Percentiles rank a stretch among this genome's conserved stretches.
These are phyloP conservation scores for Melanopsichium pennsylvanicum DNA, from an alignment of 1,284 basidiomycete species.

Conservation along the genomic window DNA sequence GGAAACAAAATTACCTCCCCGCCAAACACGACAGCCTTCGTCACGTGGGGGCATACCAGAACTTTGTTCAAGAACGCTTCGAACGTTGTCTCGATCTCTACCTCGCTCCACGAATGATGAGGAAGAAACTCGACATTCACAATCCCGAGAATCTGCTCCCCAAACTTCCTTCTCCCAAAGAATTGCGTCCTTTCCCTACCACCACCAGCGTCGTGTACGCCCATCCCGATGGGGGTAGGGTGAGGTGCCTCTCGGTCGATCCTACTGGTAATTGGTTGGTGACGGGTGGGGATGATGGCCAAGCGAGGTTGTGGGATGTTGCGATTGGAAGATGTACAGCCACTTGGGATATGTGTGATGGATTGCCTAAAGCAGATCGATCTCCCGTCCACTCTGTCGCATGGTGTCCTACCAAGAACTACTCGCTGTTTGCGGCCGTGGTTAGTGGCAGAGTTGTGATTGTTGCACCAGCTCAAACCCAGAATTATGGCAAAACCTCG, in stretches of 20 bases:
- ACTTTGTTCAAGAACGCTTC: conserved; percentile 93
- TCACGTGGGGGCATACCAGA: conserved; percentile 87
- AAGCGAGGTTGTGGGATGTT: conserved; percentile 91
- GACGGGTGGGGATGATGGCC: conserved; percentile 89
- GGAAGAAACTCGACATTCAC: conserved; percentile 64
- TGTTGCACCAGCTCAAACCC: conserved; percentile 74
- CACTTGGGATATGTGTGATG: conserved; percentile 77
- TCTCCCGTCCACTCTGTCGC: conserved; percentile 79
- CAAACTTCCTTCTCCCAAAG: conserved; percentile 91
- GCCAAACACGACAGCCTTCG: conserved; percentile 85
- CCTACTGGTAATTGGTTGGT: conserved; percentile 89
- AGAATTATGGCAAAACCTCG: conserved; percentile 68
- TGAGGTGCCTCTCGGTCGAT: conserved; percentile 81
- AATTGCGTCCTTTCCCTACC: conserved; percentile 92
- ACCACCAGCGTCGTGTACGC: conserved; percentile 78
- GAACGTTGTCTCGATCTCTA: conserved; percentile 95
- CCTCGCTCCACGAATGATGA: conserved; percentile 84
- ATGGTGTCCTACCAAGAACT: conserved; percentile 91
- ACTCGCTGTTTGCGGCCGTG: conserved; percentile 80
- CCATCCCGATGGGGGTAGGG: conserved; percentile 74
- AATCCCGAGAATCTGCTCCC: conserved; percentile 86
- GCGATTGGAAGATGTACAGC: conserved; percentile 88
- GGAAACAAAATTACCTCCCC: conserved; percentile 88
- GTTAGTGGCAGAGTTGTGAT: conserved; percentile 74
- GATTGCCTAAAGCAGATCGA: conserved; percentile 50